These are phyloP conservation scores for Clarireedia homoeocarpa DNA, from an alignment of 2,329 filamentous ascomycete genomes.

Conservation along the genomic window DNA sequence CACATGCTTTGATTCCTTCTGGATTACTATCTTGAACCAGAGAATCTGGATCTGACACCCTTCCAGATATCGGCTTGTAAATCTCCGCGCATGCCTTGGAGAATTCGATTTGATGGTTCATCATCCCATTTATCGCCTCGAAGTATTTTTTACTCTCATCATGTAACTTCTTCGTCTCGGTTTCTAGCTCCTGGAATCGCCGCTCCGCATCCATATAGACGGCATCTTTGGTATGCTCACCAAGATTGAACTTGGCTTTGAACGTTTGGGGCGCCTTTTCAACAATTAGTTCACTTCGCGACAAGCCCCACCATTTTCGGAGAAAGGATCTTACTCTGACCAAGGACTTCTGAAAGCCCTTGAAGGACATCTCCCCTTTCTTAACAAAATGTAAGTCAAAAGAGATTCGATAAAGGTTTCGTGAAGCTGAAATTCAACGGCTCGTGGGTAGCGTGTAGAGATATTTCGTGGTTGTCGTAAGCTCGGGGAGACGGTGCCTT, in stretches of 20 bases:
- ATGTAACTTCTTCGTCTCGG: conserved; percentile 92
- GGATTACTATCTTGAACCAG: conserved; percentile 76
- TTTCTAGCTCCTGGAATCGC: conserved; percentile 88
- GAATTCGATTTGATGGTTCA: conserved; percentile 96
- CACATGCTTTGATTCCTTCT: conserved; percentile 89
- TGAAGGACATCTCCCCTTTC: conserved; percentile 72
- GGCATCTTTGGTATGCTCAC: conserved; percentile 89
- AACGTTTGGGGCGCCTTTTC: conserved; percentile 77
- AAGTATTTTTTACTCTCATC: conserved; percentile 98
- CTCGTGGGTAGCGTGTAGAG: background rate
- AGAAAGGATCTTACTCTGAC: conserved; percentile 53
- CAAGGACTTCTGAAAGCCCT: conserved; percentile 87
- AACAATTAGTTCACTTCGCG: conserved; percentile 15
- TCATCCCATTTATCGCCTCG: conserved; percentile 96
- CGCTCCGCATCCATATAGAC: conserved; percentile 93
- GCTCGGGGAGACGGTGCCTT: background rate
- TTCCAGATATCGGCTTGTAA: conserved; percentile 96
- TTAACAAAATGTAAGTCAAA: background rate
- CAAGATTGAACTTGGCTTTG: conserved; percentile 88
- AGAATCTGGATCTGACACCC: conserved; percentile 86
- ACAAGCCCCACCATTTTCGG: conserved; percentile 18
- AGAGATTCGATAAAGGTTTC: background rate
- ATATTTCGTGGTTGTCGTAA: background rate
- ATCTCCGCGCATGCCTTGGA: conserved; percentile 92
- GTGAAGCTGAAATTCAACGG: background rate